These are phyloP conservation scores for Begonia masoniana DNA, from an alignment of 306 rosid genomes.

Conservation along the genomic window DNA sequence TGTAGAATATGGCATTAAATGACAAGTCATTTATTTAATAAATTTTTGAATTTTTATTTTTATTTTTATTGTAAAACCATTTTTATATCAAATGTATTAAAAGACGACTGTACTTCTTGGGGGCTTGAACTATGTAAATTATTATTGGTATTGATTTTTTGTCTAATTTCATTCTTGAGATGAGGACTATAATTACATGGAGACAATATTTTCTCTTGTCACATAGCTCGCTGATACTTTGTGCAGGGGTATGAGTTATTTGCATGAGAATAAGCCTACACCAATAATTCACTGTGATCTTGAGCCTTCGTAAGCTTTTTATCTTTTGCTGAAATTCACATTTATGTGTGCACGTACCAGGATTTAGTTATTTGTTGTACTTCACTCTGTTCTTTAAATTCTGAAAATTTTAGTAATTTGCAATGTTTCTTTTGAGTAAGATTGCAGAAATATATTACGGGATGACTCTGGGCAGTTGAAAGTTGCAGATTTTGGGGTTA, in stretches of 20 bases:
- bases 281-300: constrained; percentile 94
- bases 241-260: constrained; percentile 85
- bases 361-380: not conserved
- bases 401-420: constrained; percentile 11
- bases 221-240: no score
- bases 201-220: no score
- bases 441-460: constrained; percentile 90
- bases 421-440: constrained; percentile 36
- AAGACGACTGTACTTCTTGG: no score
- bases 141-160: no score
- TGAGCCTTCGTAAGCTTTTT: constrained; percentile 80
- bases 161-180: no score
- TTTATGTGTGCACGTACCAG: not conserved
- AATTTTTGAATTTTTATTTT: no score
- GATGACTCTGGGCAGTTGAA: constrained; percentile 92
- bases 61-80: no score
- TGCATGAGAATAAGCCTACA: constrained; percentile 88
- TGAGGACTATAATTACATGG: no score
- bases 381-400: constrained; percentile 1
- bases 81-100: no score
- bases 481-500: constrained; percentile 91
- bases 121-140: no score
- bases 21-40: no score
- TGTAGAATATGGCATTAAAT: no score
- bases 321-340: not conserved